These are phyloP conservation scores for Aspergillus sp. DNA, from an alignment of 2,329 filamentous ascomycete species.

Conservation along the genomic window DNA sequence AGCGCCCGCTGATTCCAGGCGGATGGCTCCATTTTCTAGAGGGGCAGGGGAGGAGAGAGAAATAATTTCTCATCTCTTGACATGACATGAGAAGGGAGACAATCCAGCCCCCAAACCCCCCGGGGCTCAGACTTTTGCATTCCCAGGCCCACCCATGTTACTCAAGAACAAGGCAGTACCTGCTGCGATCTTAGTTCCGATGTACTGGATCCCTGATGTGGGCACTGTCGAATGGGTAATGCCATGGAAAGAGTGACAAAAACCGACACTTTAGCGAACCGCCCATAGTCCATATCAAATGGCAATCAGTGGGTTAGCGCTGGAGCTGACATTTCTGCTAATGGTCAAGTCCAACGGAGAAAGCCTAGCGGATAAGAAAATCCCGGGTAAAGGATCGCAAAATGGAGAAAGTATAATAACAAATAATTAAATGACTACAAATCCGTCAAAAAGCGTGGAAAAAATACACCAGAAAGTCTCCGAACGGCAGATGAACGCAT, in stretches of 20 bases:
- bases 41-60: constrained; percentile 11
- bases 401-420: background rate
- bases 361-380: background rate
- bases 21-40: constrained; percentile 26
- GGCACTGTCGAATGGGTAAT: constrained; percentile 19
- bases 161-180: constrained; percentile 20
- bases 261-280: constrained; percentile 19
- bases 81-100: constrained; percentile 22
- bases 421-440: background rate
- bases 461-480: constrained; percentile 14
- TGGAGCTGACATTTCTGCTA: constrained; percentile 4
- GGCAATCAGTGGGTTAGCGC: constrained; percentile 26
- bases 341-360: background rate
- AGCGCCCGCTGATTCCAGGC: constrained; percentile 36
- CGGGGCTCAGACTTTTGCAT: constrained; percentile 34
- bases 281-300: constrained; percentile 20
- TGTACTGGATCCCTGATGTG: constrained; percentile 26
- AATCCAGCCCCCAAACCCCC: constrained; percentile 36
- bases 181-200: constrained; percentile 24
- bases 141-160: constrained; percentile 25
- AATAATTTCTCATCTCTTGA: constrained; percentile 15
- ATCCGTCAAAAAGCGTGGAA: background rate
- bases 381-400: background rate
- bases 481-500: constrained; percentile 13
- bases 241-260: constrained; percentile 17